Conservation (phyloP, 148 eudicot species). For the Silene latifolia region DNA sequence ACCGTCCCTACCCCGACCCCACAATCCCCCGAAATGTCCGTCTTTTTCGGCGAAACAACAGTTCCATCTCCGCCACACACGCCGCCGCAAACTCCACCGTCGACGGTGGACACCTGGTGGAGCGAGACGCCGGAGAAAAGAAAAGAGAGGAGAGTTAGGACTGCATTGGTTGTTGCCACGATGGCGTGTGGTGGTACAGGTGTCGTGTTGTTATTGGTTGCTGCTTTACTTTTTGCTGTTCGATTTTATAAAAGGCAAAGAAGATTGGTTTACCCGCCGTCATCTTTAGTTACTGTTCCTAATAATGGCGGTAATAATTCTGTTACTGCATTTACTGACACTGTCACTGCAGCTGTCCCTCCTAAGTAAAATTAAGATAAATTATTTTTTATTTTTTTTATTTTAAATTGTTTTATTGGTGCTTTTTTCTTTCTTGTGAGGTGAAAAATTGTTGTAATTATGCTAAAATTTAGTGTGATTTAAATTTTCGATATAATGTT, state of each 20-base stretch:
- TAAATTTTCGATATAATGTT: not conserved
- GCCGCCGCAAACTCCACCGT: not conserved
- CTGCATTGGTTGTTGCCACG: constrained; percentile 27
- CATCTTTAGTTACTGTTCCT: not conserved
- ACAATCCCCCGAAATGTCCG: constrained; percentile 23
- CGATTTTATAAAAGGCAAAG: constrained; percentile 13
- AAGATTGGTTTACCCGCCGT: not conserved
- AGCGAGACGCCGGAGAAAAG: constrained; percentile 6
- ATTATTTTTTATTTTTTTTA: not conserved
- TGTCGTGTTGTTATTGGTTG: constrained; percentile 26
- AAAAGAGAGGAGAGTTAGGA: constrained; percentile 19
- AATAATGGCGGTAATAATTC: not conserved
- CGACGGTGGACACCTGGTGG: constrained; percentile 24
- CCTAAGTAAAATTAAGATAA: not conserved
- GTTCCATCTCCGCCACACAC: not conserved
- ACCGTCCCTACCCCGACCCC: constrained; percentile 11
- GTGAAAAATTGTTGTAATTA: not conserved
- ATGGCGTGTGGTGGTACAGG: constrained; percentile 42
- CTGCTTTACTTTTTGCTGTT: constrained; percentile 25
- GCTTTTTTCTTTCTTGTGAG: too few relatives aligned
- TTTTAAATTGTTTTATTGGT: not conserved
- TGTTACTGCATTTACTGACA: not conserved
- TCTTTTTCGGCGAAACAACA: constrained; percentile 23
- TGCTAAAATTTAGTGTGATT: not conserved
- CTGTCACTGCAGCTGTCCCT: not conserved